phyloP scores from a whole-genome alignment of 2,329 filamentous ascomycete species.

The Plectosphaerella plurivora region DNA sequence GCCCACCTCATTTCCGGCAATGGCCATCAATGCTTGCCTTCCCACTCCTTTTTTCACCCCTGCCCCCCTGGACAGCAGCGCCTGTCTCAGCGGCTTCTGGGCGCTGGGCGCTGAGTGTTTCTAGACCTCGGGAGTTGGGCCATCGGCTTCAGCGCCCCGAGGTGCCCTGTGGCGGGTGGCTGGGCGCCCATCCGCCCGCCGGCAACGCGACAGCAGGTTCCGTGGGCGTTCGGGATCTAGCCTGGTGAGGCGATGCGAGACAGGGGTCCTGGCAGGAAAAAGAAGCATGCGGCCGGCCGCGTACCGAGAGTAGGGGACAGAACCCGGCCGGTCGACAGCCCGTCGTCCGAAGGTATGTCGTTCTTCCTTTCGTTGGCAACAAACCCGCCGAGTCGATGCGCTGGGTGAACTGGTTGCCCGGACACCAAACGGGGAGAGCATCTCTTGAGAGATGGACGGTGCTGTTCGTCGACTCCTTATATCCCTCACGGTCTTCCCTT shows the following conservation, averaged over 20 bases:
- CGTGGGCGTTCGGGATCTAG: background rate
- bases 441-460: background rate
- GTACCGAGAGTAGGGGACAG: background rate
- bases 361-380: too few species aligned
- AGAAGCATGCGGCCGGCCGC: background rate
- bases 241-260: background rate
- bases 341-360: too few species aligned
- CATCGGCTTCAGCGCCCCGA: background rate
- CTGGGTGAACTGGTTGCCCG: background rate
- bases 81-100: background rate
- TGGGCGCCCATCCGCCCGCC: background rate
- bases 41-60: background rate
- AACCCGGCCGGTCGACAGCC: background rate
- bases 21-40: background rate
- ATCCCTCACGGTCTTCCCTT: constrained; percentile 1
- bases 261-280: background rate
- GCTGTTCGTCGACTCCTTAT: background rate
- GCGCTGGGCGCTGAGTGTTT: background rate
- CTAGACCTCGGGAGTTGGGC: background rate
- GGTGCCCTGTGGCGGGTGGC: background rate
- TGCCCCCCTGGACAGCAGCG: background rate
- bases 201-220: background rate
- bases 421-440: background rate
- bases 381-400: background rate
- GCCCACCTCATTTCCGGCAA: background rate